Conservation (phyloP, 225 moss, liverwort and hornwort genomes). For the Polytrichum formosum region DNA sequence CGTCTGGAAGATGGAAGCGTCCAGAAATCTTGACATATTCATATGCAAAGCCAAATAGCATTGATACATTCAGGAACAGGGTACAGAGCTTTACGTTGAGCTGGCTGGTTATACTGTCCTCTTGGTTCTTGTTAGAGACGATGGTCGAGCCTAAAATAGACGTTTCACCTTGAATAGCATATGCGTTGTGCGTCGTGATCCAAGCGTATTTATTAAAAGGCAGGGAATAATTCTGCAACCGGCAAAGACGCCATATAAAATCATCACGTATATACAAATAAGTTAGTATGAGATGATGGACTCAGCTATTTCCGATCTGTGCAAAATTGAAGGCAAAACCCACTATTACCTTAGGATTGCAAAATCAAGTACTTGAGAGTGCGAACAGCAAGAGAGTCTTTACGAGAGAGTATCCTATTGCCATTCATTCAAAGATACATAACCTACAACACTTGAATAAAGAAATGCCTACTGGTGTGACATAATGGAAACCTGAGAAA, state of each 20-base stretch:
- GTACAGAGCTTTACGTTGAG: constrained; percentile 52
- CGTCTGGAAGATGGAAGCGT: no score
- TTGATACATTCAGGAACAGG: not conserved
- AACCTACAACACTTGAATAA: no score
- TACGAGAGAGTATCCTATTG: not conserved
- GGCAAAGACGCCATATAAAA: not conserved
- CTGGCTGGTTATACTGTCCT: constrained; percentile 75
- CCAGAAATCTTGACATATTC: no score
- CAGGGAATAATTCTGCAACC: constrained; percentile 44
- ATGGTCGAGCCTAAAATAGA: constrained; percentile 52
- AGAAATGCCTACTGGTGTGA: not conserved
- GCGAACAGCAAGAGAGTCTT: not conserved
- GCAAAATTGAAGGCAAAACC: not conserved
- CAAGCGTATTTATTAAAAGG: constrained; percentile 92
- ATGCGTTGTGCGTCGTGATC: constrained; percentile 88
- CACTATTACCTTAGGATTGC: not conserved
- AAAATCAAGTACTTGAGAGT: constrained; percentile 2
- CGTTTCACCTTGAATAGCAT: constrained; percentile 59
- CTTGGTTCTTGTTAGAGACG: constrained; percentile 75
- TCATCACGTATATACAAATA: no score
- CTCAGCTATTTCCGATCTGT: no score
- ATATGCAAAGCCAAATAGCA: no score
- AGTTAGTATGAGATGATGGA: no score
- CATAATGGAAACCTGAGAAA: constrained; percentile 36
- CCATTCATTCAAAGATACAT: no score